Evolutionary conservation across 257 asterid genomes (phyloP).

Genomic region (Penstemon newberryi): DNA sequence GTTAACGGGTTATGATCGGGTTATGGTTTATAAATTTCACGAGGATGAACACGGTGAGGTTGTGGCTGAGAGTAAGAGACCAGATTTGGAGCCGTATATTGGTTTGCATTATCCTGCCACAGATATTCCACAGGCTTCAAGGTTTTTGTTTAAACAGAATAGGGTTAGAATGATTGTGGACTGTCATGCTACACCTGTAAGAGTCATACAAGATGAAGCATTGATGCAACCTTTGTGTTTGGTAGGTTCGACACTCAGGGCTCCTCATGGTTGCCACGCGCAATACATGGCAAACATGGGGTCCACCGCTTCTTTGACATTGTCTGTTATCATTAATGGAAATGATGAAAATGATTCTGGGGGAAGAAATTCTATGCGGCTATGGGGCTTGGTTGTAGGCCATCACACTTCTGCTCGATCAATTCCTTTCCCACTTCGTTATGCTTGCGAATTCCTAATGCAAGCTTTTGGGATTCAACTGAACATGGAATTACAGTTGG

Average conservation of each 20-base stretch:
- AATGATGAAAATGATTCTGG: slow-evolving; percentile 53
- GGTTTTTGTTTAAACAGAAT: slow-evolving; percentile 63
- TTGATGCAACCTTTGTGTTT: slow-evolving; percentile 67
- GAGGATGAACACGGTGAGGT: slow-evolving; percentile 83
- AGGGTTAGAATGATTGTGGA: slow-evolving; percentile 69
- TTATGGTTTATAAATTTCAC: slow-evolving; percentile 84
- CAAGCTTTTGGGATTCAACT: slow-evolving; percentile 87
- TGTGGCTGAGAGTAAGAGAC: slow-evolving; percentile 59
- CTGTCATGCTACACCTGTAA: slow-evolving; percentile 50
- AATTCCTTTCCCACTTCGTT: slow-evolving; percentile 79
- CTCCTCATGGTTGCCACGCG: slow-evolving; percentile 68
- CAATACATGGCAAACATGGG: slow-evolving; percentile 76
- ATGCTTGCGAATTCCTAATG: slow-evolving; percentile 88
- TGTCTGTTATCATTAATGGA: slow-evolving; percentile 61
- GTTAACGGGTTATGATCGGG: slow-evolving; percentile 77
- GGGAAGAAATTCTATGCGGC: slow-evolving; percentile 65
- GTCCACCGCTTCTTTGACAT: slow-evolving; percentile 54
- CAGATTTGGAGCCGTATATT: slow-evolving; percentile 60
- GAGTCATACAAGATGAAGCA: slow-evolving; percentile 50
- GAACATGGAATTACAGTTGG: slow-evolving; percentile 83
- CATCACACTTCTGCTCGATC: slow-evolving; percentile 73
- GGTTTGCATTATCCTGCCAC: slow-evolving; percentile 67
- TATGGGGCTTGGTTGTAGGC: slow-evolving; percentile 94
- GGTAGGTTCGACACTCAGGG: slow-evolving; percentile 63
- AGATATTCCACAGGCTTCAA: slow-evolving; percentile 67